Evolutionary conservation across 345 rosid genomes (phyloP).

Genomic region (Euphorbia lathyris): DNA sequence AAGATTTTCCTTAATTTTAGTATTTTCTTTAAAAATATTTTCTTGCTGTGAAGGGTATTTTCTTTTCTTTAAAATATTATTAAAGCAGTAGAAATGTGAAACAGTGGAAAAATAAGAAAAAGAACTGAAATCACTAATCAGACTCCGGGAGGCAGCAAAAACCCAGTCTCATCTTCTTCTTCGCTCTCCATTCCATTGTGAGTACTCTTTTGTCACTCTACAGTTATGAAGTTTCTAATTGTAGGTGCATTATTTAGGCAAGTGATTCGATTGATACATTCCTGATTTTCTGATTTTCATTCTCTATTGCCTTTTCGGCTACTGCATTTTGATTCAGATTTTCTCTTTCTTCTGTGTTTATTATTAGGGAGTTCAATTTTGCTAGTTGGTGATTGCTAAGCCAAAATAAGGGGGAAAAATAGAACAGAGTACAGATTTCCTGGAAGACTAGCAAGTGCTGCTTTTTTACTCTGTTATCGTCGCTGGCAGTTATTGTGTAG

Average conservation of each 20-base stretch:
- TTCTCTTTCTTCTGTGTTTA: not conserved
- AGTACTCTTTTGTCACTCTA: not conserved
- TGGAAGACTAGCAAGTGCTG: not conserved
- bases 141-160: not conserved
- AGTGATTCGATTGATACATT: conserved; percentile 4
- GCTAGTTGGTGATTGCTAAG: not conserved
- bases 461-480: not conserved
- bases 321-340: not conserved
- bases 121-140: not conserved
- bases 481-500: not conserved
- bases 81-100: conserved; percentile 2
- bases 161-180: not conserved
- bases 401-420: not conserved
- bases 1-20: too few relatives aligned
- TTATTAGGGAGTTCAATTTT: not conserved
- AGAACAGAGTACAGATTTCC: not conserved
- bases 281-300: not conserved
- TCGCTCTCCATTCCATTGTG: not conserved
- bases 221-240: conserved; percentile 2
- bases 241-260: not conserved
- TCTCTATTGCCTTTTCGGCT: not conserved
- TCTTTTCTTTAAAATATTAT: not conserved
- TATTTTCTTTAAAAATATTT: too few relatives aligned
- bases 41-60: not conserved
- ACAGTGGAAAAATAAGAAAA: not conserved